A percentile compares a stretch with the other conserved stretches of the same genome.
These are phyloP conservation scores for Ganoderma lingzhi DNA, from an alignment of 1,284 basidiomycete genomes.

Conservation along the genomic window DNA sequence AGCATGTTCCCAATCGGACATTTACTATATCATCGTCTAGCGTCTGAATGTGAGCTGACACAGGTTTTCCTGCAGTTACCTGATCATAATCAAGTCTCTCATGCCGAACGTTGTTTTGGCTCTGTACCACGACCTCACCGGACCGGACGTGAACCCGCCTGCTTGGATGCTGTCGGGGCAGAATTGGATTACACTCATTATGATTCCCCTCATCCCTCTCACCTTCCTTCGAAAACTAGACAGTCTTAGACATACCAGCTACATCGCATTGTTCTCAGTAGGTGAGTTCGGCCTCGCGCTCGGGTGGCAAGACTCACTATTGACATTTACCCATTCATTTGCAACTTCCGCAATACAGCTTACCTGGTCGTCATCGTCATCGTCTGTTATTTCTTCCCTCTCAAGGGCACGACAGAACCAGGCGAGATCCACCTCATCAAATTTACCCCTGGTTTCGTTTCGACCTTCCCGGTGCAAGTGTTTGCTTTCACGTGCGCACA, in stretches of 20 bases:
- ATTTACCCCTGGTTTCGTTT: constrained; percentile 82
- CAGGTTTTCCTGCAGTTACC: constrained; percentile 60
- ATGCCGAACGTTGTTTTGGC: constrained; percentile 94
- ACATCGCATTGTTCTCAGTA: constrained; percentile 87
- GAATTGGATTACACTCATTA: constrained; percentile 86
- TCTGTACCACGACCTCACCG: constrained; percentile 80
- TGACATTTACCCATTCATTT: neutral
- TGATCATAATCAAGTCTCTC: constrained; percentile 94
- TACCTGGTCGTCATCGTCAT: constrained; percentile 82
- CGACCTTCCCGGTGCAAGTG: constrained; percentile 94
- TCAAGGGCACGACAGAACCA: constrained; percentile 61
- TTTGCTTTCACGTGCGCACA: constrained; percentile 94
- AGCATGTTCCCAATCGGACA: neutral
- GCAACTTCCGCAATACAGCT: constrained; percentile 47
- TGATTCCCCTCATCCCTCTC: constrained; percentile 88
- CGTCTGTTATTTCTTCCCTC: constrained; percentile 75
- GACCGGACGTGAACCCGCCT: constrained; percentile 70
- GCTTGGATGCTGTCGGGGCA: constrained; percentile 80
- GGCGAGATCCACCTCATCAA: constrained; percentile 78
- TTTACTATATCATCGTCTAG: neutral
- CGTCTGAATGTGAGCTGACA: neutral
- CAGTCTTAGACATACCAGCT: constrained; percentile 85
- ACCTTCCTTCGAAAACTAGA: constrained; percentile 89
- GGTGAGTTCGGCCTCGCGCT: constrained; percentile 55
- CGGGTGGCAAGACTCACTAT: neutral